Percentiles rank a stretch among this genome's conserved stretches.
Conservation (phyloP, 2,329 filamentous ascomycete species). For the Phyllosticta ampelicida region DNA sequence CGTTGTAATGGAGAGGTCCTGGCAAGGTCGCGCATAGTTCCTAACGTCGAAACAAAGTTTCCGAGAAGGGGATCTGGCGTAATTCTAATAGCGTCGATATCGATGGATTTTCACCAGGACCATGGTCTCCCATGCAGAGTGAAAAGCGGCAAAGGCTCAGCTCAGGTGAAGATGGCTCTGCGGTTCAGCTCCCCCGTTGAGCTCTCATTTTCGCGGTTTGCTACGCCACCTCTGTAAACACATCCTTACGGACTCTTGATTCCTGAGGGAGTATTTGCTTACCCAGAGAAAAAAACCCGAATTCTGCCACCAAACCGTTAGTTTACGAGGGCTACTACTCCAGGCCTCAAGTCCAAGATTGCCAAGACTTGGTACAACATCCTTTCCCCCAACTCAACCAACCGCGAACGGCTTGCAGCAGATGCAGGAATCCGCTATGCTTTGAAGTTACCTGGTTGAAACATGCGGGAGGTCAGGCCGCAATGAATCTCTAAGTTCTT, state of each 20-base stretch:
- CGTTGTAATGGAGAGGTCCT: neutral
- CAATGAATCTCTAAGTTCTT: neutral
- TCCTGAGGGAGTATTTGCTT: neutral
- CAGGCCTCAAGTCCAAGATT: neutral
- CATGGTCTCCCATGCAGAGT: neutral
- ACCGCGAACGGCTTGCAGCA: neutral
- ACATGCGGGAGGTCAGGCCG: neutral
- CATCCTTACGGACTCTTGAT: neutral
- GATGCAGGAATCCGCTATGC: neutral
- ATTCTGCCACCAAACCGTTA: neutral
- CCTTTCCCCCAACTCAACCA: neutral
- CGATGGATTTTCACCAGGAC: neutral
- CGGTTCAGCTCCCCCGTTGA: neutral
- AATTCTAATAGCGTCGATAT: neutral
- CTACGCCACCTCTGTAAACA: neutral
- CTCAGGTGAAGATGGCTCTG: neutral
- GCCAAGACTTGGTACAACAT: neutral
- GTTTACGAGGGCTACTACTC: neutral
- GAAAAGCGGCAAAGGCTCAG: neutral
- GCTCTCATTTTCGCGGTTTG: neutral
- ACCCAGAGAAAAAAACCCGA: neutral
- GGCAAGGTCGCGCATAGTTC: neutral
- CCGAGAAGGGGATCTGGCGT: neutral
- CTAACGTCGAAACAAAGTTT: neutral
- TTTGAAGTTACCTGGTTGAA: neutral